Conservation (phyloP, 768 basidiomycete genomes). For the Tremella fuciformis region DNA sequence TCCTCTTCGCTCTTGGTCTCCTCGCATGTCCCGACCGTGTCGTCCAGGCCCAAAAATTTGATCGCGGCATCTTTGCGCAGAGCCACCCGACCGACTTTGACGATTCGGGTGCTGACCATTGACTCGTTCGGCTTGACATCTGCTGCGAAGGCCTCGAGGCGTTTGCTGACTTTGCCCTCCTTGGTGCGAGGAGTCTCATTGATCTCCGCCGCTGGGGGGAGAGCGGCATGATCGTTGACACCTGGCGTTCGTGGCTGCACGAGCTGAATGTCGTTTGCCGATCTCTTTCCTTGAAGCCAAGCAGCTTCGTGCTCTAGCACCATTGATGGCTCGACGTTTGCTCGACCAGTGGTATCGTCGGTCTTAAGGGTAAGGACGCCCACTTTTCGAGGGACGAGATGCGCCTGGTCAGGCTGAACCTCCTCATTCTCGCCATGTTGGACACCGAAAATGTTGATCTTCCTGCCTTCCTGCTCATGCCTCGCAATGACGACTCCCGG, state of each 20-base stretch:
- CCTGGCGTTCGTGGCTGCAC: slow-evolving; percentile 27
- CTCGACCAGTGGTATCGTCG: slow-evolving; percentile 23
- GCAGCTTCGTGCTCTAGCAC: slow-evolving; percentile 40
- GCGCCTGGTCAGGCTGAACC: slow-evolving; percentile 5
- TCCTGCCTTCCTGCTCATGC: slow-evolving; percentile 33
- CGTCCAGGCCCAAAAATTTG: slow-evolving; percentile 35
- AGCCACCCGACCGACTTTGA: slow-evolving; percentile 39
- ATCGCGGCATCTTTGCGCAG: slow-evolving; percentile 40
- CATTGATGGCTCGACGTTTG: slow-evolving; percentile 25
- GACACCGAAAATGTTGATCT: slow-evolving; percentile 27
- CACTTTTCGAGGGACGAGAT: slow-evolving; percentile 24
- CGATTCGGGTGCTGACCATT: slow-evolving; percentile 38
- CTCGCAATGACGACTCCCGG: slow-evolving; percentile 30
- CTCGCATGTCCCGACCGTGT: slow-evolving; percentile 20
- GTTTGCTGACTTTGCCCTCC: slow-evolving; percentile 22
- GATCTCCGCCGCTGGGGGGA: slow-evolving; percentile 18
- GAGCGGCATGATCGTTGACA: neutral
- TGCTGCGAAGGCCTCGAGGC: slow-evolving; percentile 31
- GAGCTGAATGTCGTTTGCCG: slow-evolving; percentile 13
- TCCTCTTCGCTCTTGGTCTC: slow-evolving; percentile 32
- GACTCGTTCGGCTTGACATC: slow-evolving; percentile 23
- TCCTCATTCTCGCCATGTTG: slow-evolving; percentile 23
- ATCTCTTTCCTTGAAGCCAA: slow-evolving; percentile 35
- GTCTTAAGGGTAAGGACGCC: slow-evolving; percentile 30
- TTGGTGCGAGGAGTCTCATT: slow-evolving; percentile 17